phyloP scores from a whole-genome alignment of 2,329 filamentous ascomycete species.

The Calonectria crousiana region DNA sequence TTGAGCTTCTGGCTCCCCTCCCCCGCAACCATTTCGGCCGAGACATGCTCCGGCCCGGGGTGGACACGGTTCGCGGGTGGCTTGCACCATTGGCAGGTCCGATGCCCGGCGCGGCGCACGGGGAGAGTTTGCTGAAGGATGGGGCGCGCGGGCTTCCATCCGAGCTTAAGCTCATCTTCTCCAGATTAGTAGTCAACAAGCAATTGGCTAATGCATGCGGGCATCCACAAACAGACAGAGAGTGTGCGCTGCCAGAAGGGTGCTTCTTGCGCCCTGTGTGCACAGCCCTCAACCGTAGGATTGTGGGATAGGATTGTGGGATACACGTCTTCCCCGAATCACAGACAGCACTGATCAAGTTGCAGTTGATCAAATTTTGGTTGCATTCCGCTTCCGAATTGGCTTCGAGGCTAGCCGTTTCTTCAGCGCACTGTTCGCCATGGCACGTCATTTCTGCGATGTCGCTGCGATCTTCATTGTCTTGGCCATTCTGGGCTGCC shows the following conservation, averaged over 20 bases:
- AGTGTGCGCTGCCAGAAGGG: background rate
- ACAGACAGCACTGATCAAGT: background rate
- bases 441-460: slow-evolving; percentile 16
- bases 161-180: background rate
- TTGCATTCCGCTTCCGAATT: background rate
- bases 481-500: background rate
- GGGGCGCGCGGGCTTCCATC: background rate
- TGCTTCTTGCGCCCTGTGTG: background rate
- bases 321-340: background rate
- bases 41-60: slow-evolving; percentile 13
- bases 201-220: slow-evolving; percentile 4
- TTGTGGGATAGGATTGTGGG: background rate
- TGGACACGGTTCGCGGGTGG: slow-evolving; percentile 22
- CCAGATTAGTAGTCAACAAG: background rate
- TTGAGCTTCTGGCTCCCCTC: background rate
- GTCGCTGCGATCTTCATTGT: slow-evolving; percentile 18
- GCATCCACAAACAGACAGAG: background rate
- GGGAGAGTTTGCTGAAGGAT: background rate
- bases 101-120: slow-evolving; percentile 1
- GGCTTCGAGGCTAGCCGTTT: background rate
- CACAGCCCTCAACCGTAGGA: background rate
- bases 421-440: background rate
- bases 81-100: background rate
- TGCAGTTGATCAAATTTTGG: background rate
- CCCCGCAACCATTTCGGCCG: slow-evolving; percentile 15